Conservation (phyloP, 2,329 filamentous ascomycete genomes). For the Elsinoe arachidis region DNA sequence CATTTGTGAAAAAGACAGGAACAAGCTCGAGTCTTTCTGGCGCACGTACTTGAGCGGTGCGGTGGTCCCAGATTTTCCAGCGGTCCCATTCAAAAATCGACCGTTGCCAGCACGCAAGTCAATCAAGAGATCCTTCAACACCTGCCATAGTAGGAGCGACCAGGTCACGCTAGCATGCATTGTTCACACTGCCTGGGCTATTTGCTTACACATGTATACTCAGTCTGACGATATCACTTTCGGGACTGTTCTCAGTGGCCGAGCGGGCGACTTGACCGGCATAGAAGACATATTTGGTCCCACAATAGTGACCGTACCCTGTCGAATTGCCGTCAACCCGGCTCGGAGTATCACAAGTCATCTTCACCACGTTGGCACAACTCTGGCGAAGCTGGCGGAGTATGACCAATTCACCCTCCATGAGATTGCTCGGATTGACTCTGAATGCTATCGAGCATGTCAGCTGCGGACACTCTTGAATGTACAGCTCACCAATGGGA, state of each 20-base stretch:
- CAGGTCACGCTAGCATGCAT: background rate
- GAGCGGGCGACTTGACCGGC: background rate
- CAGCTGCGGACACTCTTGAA: background rate
- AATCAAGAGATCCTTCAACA: too few species aligned
- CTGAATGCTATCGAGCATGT: background rate
- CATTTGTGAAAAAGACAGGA: background rate
- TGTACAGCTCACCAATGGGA: background rate
- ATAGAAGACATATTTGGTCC: background rate
- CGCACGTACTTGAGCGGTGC: too few species aligned
- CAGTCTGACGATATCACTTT: background rate
- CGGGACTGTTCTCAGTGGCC: constrained; percentile 1
- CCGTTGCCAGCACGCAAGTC: background rate
- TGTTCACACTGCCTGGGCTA: constrained; percentile 5
- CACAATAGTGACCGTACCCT: background rate
- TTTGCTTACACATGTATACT: background rate
- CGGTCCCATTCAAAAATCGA: too few species aligned
- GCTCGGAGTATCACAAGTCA: background rate
- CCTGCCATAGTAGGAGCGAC: too few species aligned
- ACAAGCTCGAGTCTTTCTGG: too few species aligned
- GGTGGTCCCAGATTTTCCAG: too few species aligned
- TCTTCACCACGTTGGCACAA: background rate
- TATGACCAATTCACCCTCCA: background rate
- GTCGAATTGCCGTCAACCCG: background rate
- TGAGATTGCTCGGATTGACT: background rate
- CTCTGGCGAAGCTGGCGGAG: constrained; percentile 11